Base-by-base conservation (phyloP, 2,329 filamentous ascomycete species). In the Leptosphaerulina australis region DNA sequence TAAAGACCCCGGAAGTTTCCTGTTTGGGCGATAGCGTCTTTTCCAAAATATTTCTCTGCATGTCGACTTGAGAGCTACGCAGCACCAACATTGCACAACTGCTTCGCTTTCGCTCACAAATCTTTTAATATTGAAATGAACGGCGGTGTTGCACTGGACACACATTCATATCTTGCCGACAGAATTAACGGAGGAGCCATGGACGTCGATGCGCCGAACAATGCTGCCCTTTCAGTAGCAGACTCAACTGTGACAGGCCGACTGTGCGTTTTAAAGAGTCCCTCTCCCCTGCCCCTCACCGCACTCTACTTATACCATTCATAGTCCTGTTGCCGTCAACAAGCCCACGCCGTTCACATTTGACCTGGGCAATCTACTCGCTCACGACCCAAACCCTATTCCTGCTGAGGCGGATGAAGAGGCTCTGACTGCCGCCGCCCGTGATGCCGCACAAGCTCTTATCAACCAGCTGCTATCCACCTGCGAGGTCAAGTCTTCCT, bases 391-490 rank as follows among this genome's bases (percentile, higher is more conserved):
- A 29, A 97, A 97, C 76, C 90, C 93, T 2, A 78, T 94, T 41
- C 77, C 81, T 38, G 75, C 85, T 56, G 76, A 82, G 62, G 74
- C 74, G 40, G 75, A 75, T 53, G 90, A 96, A 74, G 77, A 80
- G 21, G 82, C 83, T 50, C 86, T 97, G 53, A 81, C 87, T 55
- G 77, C 83, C 30, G 84, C 86, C 17, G 91, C 94, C 46, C 90
- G 92, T 67, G 91, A 96, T 75, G 91, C 90, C 74, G 90, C 92
- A 10, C 94, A 99, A 77, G 86, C 85, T 22, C 85, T 99, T 51
- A 85, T 99, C 74, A 96, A 96, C 81, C 92, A 97, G 76, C 87
- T 99, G 53, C 86, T 99, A 29, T 91, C 87, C 12, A 93, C 91
- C 35, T 94, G 91, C 77, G 83, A 90, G 20, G 87, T 97, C 64